Evolutionary conservation across 192 early-diverging fungal genomes (phyloP).

Genomic region (Entomortierella beljakovae): DNA sequence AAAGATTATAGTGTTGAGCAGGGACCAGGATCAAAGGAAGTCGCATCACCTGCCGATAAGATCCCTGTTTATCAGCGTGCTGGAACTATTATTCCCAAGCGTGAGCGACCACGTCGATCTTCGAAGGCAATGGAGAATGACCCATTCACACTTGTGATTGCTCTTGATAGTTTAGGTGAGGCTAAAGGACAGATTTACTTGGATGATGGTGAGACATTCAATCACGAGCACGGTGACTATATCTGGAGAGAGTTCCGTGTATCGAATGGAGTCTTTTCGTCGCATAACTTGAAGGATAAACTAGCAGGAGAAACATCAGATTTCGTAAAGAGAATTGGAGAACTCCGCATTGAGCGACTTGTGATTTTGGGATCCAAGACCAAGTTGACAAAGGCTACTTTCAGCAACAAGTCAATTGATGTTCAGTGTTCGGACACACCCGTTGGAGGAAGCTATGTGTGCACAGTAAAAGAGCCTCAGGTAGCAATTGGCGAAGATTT

Average conservation of each 20-base stretch:
- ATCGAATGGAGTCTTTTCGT: slow-evolving; percentile 55
- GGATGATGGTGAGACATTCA: slow-evolving; percentile 92
- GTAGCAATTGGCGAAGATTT: slow-evolving; percentile 41
- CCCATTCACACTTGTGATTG: slow-evolving; percentile 92
- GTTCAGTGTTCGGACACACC: slow-evolving; percentile 38
- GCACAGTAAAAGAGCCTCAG: slow-evolving; percentile 41
- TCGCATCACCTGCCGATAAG: slow-evolving; percentile 77
- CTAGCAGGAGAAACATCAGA: not conserved
- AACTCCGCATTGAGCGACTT: slow-evolving; percentile 58
- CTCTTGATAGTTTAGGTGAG: slow-evolving; percentile 71
- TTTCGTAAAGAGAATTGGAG: slow-evolving; percentile 37
- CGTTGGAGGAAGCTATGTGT: slow-evolving; percentile 28
- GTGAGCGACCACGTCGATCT: slow-evolving; percentile 87
- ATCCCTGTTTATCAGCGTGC: slow-evolving; percentile 92
- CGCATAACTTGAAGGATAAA: slow-evolving; percentile 25
- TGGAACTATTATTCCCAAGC: slow-evolving; percentile 88
- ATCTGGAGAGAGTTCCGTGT: slow-evolving; percentile 68
- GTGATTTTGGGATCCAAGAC: slow-evolving; percentile 45
- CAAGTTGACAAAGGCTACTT: slow-evolving; percentile 50
- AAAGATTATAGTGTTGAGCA: slow-evolving; percentile 69
- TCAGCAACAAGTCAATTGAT: slow-evolving; percentile 36
- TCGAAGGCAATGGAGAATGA: slow-evolving; percentile 85
- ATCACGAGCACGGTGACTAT: slow-evolving; percentile 76
- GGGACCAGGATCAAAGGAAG: slow-evolving; percentile 50
- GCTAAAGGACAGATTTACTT: slow-evolving; percentile 87